Base-by-base conservation (phyloP, 1,139 yeast species). In the Kodamaea sp. region DNA sequence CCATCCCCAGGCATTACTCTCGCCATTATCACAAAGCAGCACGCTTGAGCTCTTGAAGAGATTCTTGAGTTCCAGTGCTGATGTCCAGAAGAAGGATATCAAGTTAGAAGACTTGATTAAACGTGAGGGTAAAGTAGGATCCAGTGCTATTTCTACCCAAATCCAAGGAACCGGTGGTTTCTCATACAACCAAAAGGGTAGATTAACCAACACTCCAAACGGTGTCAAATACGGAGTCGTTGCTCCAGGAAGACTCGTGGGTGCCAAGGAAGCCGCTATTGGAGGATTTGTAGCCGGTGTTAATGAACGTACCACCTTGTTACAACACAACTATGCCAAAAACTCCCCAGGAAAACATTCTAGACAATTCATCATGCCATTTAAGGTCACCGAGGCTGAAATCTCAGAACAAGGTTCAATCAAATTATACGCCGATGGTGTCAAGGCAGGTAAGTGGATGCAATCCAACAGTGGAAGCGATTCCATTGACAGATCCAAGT, bases 161-260 rank as follows among this genome's bases (percentile, higher is more conserved):
- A 35, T 78, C 29, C 75, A 81, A 39, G 92, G 88, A 25, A 78
- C 83, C 8, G 94, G 83, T 28, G 94, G 94, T 10, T 68, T 84
- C 40, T 75, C 87, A 2, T 88, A 87, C 52, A 73, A 72, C 31
- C 73, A 83, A 46, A 76, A 74, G 44, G 96, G 96, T 6, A 74
- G 89, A 55, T 66, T 87, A 31, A 57, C 70, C 43, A 85, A 83
- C 59, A 73, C 89, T 2, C 95, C 95, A 21, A 76, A 82, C 47
- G 96, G 96, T 30, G 63, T 82, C 24, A 66, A 73, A 35, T 69
- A 76, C 38, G 77, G 78, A 22, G 66, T 68, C 37, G 67, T 82
- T 23, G 81, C 79, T 10, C 84, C 85, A 11, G 96, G 94, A 42
- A 80, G 96, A 66, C 63, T 77, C 28, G 65, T 83, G 25, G 72